Base-by-base conservation (phyloP, 345 rosid genomes). In the Gossypium longicalyx region DNA sequence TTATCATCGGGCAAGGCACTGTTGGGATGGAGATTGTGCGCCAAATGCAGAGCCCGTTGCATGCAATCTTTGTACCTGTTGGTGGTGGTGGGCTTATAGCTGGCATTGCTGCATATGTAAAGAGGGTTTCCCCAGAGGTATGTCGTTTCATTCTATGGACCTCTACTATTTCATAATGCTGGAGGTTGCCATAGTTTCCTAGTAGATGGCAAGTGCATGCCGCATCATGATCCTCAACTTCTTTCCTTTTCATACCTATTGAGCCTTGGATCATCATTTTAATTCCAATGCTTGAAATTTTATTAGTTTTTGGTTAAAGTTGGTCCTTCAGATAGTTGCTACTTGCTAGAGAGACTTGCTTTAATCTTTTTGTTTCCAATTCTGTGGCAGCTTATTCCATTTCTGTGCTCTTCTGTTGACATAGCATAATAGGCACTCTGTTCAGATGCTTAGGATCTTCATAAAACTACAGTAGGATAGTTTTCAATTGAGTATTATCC, bases 21-120 rank as follows among this genome's bases (percentile, higher is more conserved):
- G 79, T 91, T n/a, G 99, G 99, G 47, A 93, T 91, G 99, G 99
- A 95, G 80, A 95, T 95, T 70, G 78, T 89, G 49, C 90, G 97
- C 29, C 97, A 93, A 71, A 84, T 80, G 82, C 83, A 81, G 70
- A 88, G 82, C 73, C 93, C 98, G 3, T 34, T 95, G 25, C 94
- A 91, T 76, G 99, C 99, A 25, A 95, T 95, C 76, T 95, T 95
- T 84, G 98, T 95, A 27, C 99, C 99, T 4, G 87, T 95, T 3
- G 99, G 99, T 41, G 99, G 99, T 82, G 99, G 99, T 51, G 98
- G 99, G 44, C 86, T 93, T 47, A 86, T 93, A 44, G 98, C 98
- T 82, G 99, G 99, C 75, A 91, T 95, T 85, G 98, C 99, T 78
- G 96, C 98, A 59, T 93, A 89, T 67, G 90, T 90, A 10, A 95